phyloP scores from a whole-genome alignment of 2,329 filamentous ascomycete species.

The Diaporthe destruens region DNA sequence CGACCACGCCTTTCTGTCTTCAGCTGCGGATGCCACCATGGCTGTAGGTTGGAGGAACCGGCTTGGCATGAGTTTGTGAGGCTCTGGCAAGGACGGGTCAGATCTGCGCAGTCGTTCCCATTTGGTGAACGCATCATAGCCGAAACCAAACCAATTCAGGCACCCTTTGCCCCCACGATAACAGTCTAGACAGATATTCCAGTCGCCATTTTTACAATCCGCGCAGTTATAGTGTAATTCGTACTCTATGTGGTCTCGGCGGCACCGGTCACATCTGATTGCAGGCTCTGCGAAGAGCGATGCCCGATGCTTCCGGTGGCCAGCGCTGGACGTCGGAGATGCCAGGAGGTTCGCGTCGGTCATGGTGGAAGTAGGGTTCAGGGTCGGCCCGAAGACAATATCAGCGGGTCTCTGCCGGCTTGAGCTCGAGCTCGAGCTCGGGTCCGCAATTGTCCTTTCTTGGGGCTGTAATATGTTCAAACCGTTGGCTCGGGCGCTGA shows the following conservation, averaged over 20 bases:
- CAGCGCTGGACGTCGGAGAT: conserved; percentile 44
- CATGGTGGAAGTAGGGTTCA: conserved; percentile 21
- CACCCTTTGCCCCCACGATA: conserved; percentile 84
- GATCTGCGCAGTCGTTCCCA: conserved; percentile 69
- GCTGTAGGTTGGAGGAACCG: conserved; percentile 67
- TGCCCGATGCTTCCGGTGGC: conserved; percentile 58
- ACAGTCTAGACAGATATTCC: conserved; percentile 84
- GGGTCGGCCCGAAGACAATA: conserved; percentile 44
- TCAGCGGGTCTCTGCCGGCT: conserved; percentile 45
- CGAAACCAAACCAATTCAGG: conserved; percentile 89
- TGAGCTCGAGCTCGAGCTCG: conserved; percentile 1
- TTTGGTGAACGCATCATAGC: conserved; percentile 74
- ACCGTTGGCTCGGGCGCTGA: conserved; percentile 51
- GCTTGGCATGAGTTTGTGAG: conserved; percentile 70
- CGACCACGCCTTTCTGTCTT: conserved; percentile 70
- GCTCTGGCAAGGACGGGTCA: conserved; percentile 58
- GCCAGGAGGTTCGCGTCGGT: conserved; percentile 21
- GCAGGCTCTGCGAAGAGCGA: conserved; percentile 77
- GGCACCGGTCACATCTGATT: conserved; percentile 79
- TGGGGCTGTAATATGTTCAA: conserved; percentile 42
- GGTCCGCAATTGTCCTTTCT: conserved; percentile 36
- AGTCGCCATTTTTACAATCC: conserved; percentile 77
- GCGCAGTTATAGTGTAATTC: conserved; percentile 87
- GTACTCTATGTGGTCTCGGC: conserved; percentile 81
- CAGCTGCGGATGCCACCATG: conserved; percentile 61